Conservation (phyloP, 2,329 filamentous ascomycete species). For the Purpureocillium lavendulum region DNA sequence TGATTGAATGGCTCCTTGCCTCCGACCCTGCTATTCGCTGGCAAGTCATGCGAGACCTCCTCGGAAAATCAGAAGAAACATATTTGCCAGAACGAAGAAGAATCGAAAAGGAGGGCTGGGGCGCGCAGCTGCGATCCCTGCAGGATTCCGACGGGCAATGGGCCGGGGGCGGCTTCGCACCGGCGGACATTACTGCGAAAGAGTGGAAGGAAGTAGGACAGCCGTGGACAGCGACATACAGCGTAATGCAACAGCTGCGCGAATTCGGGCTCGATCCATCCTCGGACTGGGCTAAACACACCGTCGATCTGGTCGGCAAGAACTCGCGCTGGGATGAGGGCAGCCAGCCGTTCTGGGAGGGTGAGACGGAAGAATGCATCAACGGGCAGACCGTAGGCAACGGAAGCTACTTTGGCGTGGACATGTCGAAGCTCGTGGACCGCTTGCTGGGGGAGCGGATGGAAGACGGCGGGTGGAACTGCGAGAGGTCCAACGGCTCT, state of each 20-base stretch:
- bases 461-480: conserved; percentile 9
- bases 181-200: neutral
- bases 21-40: neutral
- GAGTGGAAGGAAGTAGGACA: neutral
- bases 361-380: conserved; percentile 9
- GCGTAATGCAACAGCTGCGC: neutral
- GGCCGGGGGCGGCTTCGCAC: neutral
- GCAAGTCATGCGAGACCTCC: neutral
- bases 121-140: neutral
- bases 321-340: conserved; percentile 7
- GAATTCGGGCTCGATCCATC: neutral
- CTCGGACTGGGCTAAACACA: conserved; percentile 1
- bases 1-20: neutral
- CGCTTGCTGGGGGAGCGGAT: conserved; percentile 5
- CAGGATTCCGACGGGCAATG: neutral
- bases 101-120: neutral
- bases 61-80: neutral
- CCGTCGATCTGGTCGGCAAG: conserved; percentile 1
- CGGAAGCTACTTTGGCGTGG: conserved; percentile 7
- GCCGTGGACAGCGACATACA: neutral
- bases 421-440: conserved; percentile 5
- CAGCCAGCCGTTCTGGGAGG: conserved; percentile 8
- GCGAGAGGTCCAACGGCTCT: conserved; percentile 4
- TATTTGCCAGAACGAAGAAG: neutral
- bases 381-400: conserved; percentile 8